Percentiles rank a stretch among this genome's conserved stretches.
Evolutionary conservation across 2,329 filamentous ascomycete species (phyloP).

Genomic region (Neofusicoccum ribis): DNA sequence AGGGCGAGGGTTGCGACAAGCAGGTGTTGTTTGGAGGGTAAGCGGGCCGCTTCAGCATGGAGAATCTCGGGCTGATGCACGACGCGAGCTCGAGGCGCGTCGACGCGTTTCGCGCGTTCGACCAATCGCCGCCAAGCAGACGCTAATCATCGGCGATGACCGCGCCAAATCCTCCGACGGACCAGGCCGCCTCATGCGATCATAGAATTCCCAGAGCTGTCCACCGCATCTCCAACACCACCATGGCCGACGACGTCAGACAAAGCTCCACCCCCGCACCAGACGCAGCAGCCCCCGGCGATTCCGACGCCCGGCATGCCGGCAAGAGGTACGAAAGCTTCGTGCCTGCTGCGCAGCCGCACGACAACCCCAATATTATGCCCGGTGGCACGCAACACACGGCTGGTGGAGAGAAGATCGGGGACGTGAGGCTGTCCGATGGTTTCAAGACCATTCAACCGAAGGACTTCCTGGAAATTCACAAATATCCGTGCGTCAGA

Average conservation of each 20-base stretch:
- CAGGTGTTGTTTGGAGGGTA: not conserved
- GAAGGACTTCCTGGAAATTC: constrained; percentile 70
- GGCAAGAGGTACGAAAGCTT: constrained; percentile 8
- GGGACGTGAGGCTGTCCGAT: constrained; percentile 51
- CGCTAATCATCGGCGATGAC: constrained; percentile 13
- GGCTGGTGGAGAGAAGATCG: constrained; percentile 54
- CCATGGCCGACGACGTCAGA: constrained; percentile 50
- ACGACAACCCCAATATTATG: constrained; percentile 55
- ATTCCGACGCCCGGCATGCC: not conserved
- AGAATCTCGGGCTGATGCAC: constrained; percentile 10
- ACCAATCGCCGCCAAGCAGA: constrained; percentile 14
- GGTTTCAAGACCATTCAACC: constrained; percentile 67
- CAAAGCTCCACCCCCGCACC: constrained; percentile 23
- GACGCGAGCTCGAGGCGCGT: constrained; percentile 14
- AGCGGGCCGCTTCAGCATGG: not conserved
- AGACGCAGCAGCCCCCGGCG: not conserved
- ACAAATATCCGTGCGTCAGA: constrained; percentile 79
- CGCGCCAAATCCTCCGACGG: not conserved
- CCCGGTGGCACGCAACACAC: constrained; percentile 60
- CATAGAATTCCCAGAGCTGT: constrained; percentile 23
- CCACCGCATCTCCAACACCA: constrained; percentile 20
- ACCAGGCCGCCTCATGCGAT: constrained; percentile 10
- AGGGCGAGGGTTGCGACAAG: not conserved
- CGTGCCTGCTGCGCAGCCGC: constrained; percentile 19
- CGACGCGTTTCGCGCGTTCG: constrained; percentile 15